Evolutionary conservation across 805 yeast species (phyloP), one percentile per base, ranked within the genome.

Genomic region (Candida tibetensis): DNA sequence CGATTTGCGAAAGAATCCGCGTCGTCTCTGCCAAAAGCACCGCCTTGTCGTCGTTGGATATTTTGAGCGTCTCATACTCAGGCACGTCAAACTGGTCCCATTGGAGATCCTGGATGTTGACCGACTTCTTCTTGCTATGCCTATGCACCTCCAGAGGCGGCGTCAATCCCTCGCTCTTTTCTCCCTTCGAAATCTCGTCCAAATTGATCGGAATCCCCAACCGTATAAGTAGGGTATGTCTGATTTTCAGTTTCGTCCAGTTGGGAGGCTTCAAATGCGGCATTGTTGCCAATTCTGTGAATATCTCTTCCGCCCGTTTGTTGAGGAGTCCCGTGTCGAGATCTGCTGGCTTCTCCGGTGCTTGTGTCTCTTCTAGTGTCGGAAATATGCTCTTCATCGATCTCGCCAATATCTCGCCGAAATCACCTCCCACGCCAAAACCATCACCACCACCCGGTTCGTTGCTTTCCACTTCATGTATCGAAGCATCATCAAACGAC

Each of bases 141-240:
- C 30, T 28, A 37, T 23, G 25, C 27, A 22, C 28, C 6, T 21
- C 28, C 29, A 5, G 17, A 22, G 19, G 4, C 9, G 5, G 25
- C n/a, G 26, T 10, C 12, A 9, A 29, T 12, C 18, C 17, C 16
- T 13, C 14, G 4, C 3, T 5, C 15, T 16, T 34, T 39, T 8
- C 34, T n/a, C 21, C 19, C 25, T 42, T 38, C 3, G 44, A 46
- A 15, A 68, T 32, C 42, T 81, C 85, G 55, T 82, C 88, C 12
- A 82, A 62, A 49, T 82, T 82, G 28, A 85, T 74, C 0, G 95
- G 95, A 2, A 87, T 73, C 1, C 90, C 89, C 30, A 87, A 62
- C 19, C 79, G 74, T 14, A 81, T 65, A 22, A 84, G 65, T 22
- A 87, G 58, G 47, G 76, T 78, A 48, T 83, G 75, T 35, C 89